phyloP scores from a whole-genome alignment of 805 yeast species.

The Zygoascus bituminiphila region DNA sequence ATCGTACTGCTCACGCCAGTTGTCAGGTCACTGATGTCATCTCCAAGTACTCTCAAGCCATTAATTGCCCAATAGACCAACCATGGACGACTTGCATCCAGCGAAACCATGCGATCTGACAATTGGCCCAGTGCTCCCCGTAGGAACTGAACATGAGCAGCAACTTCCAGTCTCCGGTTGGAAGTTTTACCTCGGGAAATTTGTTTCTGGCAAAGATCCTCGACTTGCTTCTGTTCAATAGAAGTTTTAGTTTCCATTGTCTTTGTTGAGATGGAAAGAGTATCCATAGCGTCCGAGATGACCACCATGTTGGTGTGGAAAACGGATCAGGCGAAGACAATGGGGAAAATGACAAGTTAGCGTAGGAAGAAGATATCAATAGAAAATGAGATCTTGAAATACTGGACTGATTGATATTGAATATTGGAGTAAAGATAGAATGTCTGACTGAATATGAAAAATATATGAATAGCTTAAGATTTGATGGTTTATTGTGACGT shows the following conservation, averaged over 20 bases:
- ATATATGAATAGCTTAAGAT: too few species aligned
- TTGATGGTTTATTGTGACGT: too few species aligned
- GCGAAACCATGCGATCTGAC: constrained; percentile 42
- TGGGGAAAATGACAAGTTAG: too few species aligned
- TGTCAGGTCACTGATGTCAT: constrained; percentile 21
- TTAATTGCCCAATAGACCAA: constrained; percentile 76
- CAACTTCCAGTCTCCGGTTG: not conserved
- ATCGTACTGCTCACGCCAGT: constrained; percentile 24
- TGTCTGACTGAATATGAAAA: too few species aligned
- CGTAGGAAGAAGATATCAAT: not conserved
- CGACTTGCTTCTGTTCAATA: not conserved
- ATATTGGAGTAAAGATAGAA: too few species aligned
- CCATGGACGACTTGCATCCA: constrained; percentile 95
- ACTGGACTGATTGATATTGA: too few species aligned
- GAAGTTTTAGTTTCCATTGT: not conserved
- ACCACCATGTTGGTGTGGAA: not conserved
- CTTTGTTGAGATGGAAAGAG: not conserved
- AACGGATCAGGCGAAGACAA: not conserved
- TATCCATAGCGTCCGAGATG: not conserved
- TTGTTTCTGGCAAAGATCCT: not conserved
- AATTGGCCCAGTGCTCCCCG: constrained; percentile 36
- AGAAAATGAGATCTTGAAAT: too few species aligned
- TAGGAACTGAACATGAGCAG: constrained; percentile 39
- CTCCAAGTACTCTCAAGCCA: constrained; percentile 38
- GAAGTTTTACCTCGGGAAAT: not conserved